Evolutionary conservation across 208 protist species (phyloP), one percentile per base, ranked within the genome.

Genomic region (Endotrypanum monterogeii): DNA sequence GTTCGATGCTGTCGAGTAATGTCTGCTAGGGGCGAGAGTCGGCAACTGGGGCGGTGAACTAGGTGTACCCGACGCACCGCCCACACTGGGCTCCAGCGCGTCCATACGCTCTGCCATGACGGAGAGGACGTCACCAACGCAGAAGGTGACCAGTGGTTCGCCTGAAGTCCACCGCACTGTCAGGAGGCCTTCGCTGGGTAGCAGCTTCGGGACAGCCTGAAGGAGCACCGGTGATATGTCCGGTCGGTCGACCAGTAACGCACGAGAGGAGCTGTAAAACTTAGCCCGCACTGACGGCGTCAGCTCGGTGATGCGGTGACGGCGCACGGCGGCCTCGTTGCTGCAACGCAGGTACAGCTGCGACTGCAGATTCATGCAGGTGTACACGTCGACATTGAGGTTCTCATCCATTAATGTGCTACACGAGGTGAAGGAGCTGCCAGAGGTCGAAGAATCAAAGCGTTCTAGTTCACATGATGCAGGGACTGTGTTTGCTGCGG

Each of bases 311-410:
- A 74, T 52, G 52, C 76, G 73, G 58, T 85, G 85, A 5, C 82
- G 85, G 41, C 71, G 75, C 75, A 79, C 41, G 1, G 78, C 87
- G 18, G 80, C 76, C 62, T 89, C 85, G 76, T 85, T 77, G 58
- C 80, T 83, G 67, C 85, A 89, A 23, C 83, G 78, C 51, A 87
- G 58, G 73, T 89, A 89, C 23, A 89, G 68, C 83, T 87, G 85
- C 39, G 46, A 65, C 74, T 86, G 82, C 54, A 69, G 79, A 23
- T 75, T 85, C 52, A 87, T 71, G 68, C 83, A 89, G 14, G 85
- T 87, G 85, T 87, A 89, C 28, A 82, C 79, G 70, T 89, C 85
- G 69, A 89, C 81, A 74, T 84, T 65, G 32, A 74, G 70, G 51
- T 78, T 73, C 8, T 74, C 74, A 5, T 85, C 79, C 56, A 89